A percentile compares a stretch with the other conserved stretches of the same genome.
Conservation (phyloP, 441 rosid genomes). For the Flueggea neowawraea region DNA sequence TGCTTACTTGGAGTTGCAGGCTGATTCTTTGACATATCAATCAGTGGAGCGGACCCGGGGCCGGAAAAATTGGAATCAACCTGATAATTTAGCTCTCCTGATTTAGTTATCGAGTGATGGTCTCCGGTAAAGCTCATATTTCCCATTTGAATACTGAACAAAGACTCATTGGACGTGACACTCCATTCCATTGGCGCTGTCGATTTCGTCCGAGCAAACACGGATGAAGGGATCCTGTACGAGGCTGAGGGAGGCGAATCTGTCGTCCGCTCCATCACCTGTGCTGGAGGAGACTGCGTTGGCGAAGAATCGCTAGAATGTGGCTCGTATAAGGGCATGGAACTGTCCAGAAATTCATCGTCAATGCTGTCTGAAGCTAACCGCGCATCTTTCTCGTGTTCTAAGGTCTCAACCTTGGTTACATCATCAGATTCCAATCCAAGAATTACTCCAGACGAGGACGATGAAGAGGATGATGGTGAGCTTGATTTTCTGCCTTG, state of each 20-base stretch:
- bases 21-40: constrained; percentile 27
- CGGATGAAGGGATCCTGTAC: constrained; percentile 57
- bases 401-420: too few relatives aligned
- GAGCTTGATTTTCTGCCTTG: constrained; percentile 7
- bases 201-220: constrained; percentile 48
- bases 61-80: not conserved
- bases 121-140: constrained; percentile 54
- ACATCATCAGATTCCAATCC: not conserved
- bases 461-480: constrained; percentile 23
- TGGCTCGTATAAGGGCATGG: constrained; percentile 8
- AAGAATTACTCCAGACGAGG: constrained; percentile 22
- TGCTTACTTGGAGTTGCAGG: constrained; percentile 12
- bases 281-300: constrained; percentile 40
- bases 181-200: constrained; percentile 64
- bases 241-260: constrained; percentile 17
- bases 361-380: not conserved
- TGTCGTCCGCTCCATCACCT: constrained; percentile 43
- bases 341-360: constrained; percentile 9
- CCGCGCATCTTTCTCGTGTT: too few relatives aligned
- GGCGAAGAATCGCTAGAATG: constrained; percentile 2
- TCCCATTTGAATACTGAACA: constrained; percentile 74
- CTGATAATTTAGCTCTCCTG: constrained; percentile 40
- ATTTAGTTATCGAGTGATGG: constrained; percentile 17
- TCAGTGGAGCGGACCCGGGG: constrained; percentile 17
- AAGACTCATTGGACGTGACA: constrained; percentile 69